Evolutionary conservation across 768 basidiomycete genomes (phyloP).

Genomic region (Collybiopsis luxurians): DNA sequence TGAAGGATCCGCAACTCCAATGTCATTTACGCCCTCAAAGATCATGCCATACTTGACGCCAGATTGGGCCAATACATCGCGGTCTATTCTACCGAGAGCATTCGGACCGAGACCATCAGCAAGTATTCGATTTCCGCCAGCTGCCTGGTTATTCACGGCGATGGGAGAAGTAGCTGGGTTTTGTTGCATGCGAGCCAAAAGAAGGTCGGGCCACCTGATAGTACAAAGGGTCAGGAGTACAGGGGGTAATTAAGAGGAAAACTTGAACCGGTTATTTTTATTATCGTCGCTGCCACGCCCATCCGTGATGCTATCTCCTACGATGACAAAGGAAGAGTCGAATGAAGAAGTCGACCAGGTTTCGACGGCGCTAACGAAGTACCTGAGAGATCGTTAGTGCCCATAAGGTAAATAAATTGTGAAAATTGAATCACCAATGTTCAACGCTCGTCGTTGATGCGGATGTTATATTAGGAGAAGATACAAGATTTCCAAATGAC

Average conservation of each 20-base stretch:
- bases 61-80: constrained; percentile 47
- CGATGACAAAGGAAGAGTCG: constrained; percentile 33
- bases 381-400: constrained; percentile 22
- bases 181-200: constrained; percentile 39
- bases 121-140: constrained; percentile 51
- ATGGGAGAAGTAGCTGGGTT: constrained; percentile 30
- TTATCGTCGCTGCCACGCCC: constrained; percentile 45
- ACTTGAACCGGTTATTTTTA: constrained; percentile 38
- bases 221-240: not conserved
- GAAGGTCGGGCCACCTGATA: constrained; percentile 45
- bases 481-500: constrained; percentile 6
- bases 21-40: constrained; percentile 56
- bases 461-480: constrained; percentile 26
- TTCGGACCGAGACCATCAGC: constrained; percentile 47
- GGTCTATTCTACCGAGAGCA: constrained; percentile 45
- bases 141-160: constrained; percentile 47
- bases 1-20: constrained; percentile 37
- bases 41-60: constrained; percentile 47
- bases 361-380: constrained; percentile 43
- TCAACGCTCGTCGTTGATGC: constrained; percentile 14
- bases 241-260: not conserved
- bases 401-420: not conserved
- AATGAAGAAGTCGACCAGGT: constrained; percentile 28
- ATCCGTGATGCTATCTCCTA: constrained; percentile 55
- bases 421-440: constrained; percentile 7